These are phyloP conservation scores for Capsicum rhomboideum DNA, from an alignment of 257 asterid genomes.

Conservation along the genomic window DNA sequence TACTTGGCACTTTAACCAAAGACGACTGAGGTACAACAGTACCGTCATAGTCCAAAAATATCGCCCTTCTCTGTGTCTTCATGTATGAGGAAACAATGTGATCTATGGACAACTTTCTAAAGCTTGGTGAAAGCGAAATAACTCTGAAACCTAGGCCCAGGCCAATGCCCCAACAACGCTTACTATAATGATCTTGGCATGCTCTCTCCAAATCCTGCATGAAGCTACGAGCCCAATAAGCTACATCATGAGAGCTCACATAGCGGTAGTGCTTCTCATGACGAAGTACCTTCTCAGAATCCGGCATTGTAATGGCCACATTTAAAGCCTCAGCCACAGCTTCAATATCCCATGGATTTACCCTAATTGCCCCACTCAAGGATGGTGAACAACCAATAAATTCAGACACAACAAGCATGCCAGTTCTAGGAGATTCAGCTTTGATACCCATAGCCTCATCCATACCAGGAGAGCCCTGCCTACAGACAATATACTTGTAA, in stretches of 20 bases:
- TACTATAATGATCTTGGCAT: constrained; percentile 70
- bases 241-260: constrained; percentile 83
- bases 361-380: constrained; percentile 85
- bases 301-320: constrained; percentile 53
- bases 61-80: constrained; percentile 62
- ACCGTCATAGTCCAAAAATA: constrained; percentile 91
- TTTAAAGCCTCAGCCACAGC: constrained; percentile 80
- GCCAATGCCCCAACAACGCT: constrained; percentile 88
- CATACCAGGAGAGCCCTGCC: constrained; percentile 64
- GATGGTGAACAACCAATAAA: constrained; percentile 97
- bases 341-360: constrained; percentile 90
- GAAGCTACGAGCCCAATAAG: constrained; percentile 89
- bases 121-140: constrained; percentile 75
- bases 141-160: constrained; percentile 80
- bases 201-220: constrained; percentile 82
- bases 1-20: constrained; percentile 46
- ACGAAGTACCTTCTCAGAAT: constrained; percentile 61
- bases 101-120: constrained; percentile 62
- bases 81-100: constrained; percentile 56
- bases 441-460: constrained; percentile 36
- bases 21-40: constrained; percentile 73
- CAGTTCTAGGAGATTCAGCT: constrained; percentile 42
- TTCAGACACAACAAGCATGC: constrained; percentile 89
- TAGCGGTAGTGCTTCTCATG: constrained; percentile 88
- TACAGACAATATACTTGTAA: constrained; percentile 69